Evolutionary conservation across 768 basidiomycete genomes (phyloP), one percentile per base, ranked within the genome.

Genomic region (Pisolithus albus): DNA sequence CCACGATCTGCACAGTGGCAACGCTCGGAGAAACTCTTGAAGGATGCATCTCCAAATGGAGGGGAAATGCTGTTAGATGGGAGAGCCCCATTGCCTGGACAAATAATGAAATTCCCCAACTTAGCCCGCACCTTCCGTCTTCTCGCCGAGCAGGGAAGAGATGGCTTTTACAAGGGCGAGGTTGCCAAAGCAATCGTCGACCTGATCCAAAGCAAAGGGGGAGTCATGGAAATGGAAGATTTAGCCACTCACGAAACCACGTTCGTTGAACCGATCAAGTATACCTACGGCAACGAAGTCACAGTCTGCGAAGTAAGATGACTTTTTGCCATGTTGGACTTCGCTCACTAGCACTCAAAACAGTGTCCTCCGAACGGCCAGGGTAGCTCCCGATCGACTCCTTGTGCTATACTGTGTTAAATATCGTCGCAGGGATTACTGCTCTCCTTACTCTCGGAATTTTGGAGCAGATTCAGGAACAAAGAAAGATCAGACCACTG

Each of bases 281-380:
- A 95, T 65, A 92, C 86, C 2, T 98, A 90, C 59, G 85, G 77
- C 18, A 74, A 77, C 7, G 88, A 92, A 52, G 86, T 97, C 7
- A 92, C 92, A 0, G 74, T 98, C 0, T 92, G 92, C 65, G 95
- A 99, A 79, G 92, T 88, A 59, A 54, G 74, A 16, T 34, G 9
- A 41, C 47, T 7, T 4, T 26, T 26, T 7, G 26, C n/a, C 13
- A 41, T 36, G 9, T 44, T 48, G 34, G 41, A 28, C 24, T 10
- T 30, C 18, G 42, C 23, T 13, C 28, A 7, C 42, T 53, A 26
- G 16, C 19, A 16, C 28, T 30, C 5, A 43, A 47, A 6, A 34
- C 41, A 92, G 91, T 95, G 92, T 60, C 95, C 94, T 7, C 95
- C 95, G 0, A 98, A 96, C 64, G 93, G 95, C 8, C 94, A 97